Conservation (phyloP, 345 rosid species). For the Salix viminalis region DNA sequence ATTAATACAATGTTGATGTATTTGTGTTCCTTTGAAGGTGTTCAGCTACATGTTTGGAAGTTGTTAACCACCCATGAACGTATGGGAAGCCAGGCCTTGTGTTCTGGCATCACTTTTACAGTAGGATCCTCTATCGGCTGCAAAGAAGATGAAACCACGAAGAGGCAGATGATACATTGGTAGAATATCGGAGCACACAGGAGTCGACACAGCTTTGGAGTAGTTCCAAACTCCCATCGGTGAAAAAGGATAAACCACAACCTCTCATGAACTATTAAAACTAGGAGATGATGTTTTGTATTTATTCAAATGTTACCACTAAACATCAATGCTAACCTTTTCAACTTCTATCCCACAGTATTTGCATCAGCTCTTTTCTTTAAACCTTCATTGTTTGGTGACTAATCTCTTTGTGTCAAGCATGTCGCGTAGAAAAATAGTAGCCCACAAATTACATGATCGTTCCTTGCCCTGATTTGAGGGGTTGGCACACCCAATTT, state of each 20-base stretch:
- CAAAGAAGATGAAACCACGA: background rate
- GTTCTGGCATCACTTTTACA: background rate
- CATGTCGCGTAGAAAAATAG: no score
- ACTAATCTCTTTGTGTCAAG: no score
- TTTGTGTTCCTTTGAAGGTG: constrained; percentile 4
- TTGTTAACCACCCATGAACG: background rate
- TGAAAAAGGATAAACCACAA: background rate
- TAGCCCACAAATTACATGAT: no score
- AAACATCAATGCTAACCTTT: background rate
- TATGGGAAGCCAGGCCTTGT: background rate
- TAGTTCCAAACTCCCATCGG: background rate
- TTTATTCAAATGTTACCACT: background rate
- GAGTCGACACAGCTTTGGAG: background rate
- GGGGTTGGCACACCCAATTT: no score
- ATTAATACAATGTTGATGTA: background rate
- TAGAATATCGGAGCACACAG: background rate
- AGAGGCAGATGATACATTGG: background rate
- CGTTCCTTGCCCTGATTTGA: no score
- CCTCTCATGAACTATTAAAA: background rate
- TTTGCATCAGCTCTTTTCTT: background rate
- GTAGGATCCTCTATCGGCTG: background rate
- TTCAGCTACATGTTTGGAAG: background rate
- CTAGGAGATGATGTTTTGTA: background rate
- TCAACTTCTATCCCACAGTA: background rate
- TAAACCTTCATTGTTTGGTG: background rate